These are phyloP conservation scores for Penicillium sclerotigenum DNA, from an alignment of 2,329 filamentous ascomycete species.

Conservation along the genomic window DNA sequence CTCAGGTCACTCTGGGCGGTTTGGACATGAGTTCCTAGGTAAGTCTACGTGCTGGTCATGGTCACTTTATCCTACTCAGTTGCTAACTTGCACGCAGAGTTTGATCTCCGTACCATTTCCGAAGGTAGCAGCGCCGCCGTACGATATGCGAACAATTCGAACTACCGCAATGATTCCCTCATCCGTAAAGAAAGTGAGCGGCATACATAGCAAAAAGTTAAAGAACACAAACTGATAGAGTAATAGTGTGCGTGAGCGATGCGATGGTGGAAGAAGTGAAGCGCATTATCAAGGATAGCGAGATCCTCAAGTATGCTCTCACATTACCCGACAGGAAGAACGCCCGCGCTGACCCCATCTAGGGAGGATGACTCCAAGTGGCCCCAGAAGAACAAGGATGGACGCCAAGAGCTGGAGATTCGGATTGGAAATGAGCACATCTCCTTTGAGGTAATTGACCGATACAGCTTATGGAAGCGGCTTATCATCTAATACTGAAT, in stretches of 20 bases:
- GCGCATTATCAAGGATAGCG: conserved; percentile 92
- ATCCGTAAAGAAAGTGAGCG: conserved; percentile 97
- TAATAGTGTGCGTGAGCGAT: conserved; percentile 88
- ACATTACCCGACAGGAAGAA: conserved; percentile 12
- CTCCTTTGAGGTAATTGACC: conserved; percentile 74
- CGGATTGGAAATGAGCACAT: conserved; percentile 92
- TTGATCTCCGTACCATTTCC: conserved; percentile 88
- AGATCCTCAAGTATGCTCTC: conserved; percentile 83
- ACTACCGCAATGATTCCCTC: conserved; percentile 96
- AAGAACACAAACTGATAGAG: neutral
- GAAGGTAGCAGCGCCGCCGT: conserved; percentile 92
- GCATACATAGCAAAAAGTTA: neutral
- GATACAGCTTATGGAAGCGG: neutral
- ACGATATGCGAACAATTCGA: conserved; percentile 98
- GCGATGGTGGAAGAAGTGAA: conserved; percentile 91
- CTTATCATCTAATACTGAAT: neutral
- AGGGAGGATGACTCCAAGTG: conserved; percentile 98
- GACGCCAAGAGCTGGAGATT: conserved; percentile 93
- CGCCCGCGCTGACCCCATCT: conserved; percentile 19
- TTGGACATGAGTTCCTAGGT: conserved; percentile 98
- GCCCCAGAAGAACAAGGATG: conserved; percentile 99
- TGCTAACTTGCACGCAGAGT: conserved; percentile 60
- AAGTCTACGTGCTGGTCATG: conserved; percentile 25
- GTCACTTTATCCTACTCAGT: conserved; percentile 14
- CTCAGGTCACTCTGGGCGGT: conserved; percentile 94